phyloP scores from a whole-genome alignment of 257 asterid species.

The Osmanthus fragrans region DNA sequence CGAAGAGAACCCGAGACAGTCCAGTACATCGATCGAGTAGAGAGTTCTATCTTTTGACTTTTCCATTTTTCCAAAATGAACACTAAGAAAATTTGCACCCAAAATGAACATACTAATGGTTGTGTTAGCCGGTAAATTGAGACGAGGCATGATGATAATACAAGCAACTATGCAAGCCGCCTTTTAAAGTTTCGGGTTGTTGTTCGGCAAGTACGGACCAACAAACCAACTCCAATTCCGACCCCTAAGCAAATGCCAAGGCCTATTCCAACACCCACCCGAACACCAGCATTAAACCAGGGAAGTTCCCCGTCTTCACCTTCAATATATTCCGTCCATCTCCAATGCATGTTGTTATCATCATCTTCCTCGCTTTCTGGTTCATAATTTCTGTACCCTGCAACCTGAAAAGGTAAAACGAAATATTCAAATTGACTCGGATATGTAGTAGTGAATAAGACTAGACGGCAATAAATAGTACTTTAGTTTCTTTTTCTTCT shows the following conservation, averaged over 20 bases:
- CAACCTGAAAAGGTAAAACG: constrained; percentile 32
- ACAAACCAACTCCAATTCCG: constrained; percentile 66
- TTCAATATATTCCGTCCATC: constrained; percentile 39
- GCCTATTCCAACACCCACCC: constrained; percentile 80
- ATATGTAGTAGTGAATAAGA: neutral
- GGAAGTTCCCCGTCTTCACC: constrained; percentile 72
- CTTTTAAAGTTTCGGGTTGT: constrained; percentile 66
- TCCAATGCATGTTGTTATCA: constrained; percentile 37
- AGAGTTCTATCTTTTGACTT: no score
- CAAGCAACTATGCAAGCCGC: constrained; percentile 43
- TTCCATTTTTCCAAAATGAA: neutral
- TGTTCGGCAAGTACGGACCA: constrained; percentile 61
- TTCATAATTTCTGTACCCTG: constrained; percentile 40
- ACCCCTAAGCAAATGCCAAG: constrained; percentile 70
- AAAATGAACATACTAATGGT: constrained; percentile 5
- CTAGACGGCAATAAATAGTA: neutral
- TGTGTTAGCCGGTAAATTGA: neutral
- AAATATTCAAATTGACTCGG: neutral
- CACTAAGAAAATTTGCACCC: constrained; percentile 7
- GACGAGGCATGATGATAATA: neutral
- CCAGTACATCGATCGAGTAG: neutral
- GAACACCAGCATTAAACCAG: constrained; percentile 81
- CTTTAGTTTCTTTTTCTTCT: neutral
- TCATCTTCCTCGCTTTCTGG: constrained; percentile 39
- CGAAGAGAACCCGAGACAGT: neutral